Evolutionary conservation across 352 stramenopile species (phyloP).

Genomic region (Heterotrichella gracilis): DNA sequence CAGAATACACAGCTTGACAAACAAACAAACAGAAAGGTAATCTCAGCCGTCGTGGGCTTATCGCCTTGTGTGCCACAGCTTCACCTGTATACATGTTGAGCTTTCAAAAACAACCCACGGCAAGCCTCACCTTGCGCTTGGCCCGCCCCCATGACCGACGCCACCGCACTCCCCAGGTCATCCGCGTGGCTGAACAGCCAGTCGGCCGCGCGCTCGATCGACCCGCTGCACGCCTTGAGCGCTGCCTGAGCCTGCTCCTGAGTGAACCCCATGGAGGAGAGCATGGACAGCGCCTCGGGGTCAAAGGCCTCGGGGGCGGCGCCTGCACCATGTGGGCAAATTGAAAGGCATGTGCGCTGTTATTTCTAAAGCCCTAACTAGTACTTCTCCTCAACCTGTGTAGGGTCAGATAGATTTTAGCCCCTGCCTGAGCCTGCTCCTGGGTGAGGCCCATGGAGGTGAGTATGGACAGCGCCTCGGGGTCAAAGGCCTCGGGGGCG

Average conservation of each 20-base stretch:
- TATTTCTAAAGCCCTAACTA: too few relatives aligned
- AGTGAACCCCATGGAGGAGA: slow-evolving; percentile 38
- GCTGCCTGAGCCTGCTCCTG: slow-evolving; percentile 53
- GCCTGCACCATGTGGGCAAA: neutral
- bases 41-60: too few relatives aligned
- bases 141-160: slow-evolving; percentile 29
- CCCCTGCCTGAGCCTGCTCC: slow-evolving; percentile 47
- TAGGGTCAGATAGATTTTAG: too few relatives aligned
- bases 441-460: slow-evolving; percentile 42
- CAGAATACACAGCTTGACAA: too few relatives aligned
- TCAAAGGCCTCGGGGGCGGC: slow-evolving; percentile 13
- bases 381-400: too few relatives aligned
- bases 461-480: slow-evolving; percentile 14
- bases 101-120: too few relatives aligned
- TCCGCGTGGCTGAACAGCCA: slow-evolving; percentile 93
- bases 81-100: too few relatives aligned
- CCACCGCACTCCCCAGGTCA: slow-evolving; percentile 54
- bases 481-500: slow-evolving; percentile 12
- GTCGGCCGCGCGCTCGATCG: slow-evolving; percentile 61
- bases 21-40: too few relatives aligned
- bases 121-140: too few relatives aligned
- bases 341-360: too few relatives aligned
- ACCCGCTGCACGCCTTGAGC: slow-evolving; percentile 49
- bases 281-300: slow-evolving; percentile 12
- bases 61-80: too few relatives aligned